Base-by-base conservation (phyloP, 2,329 filamentous ascomycete genomes). In the Phaeosphaeria sp. region DNA sequence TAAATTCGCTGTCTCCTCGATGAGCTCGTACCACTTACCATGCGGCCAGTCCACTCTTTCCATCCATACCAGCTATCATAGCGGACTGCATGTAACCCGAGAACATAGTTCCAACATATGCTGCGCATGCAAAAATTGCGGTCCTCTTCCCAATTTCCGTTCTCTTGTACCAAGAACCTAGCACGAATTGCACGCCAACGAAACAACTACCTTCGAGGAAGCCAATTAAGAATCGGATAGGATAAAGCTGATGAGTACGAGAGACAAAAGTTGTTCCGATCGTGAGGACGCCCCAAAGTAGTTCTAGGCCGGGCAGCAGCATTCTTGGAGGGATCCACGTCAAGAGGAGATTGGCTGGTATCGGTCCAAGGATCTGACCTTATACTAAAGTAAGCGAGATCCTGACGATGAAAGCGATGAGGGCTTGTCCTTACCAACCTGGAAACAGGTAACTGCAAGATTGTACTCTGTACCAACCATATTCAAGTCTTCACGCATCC, bases 381-480 rank as follows among this genome's bases (percentile, higher is more conserved):
- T 15, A 6, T 27, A 25, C 5, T 23, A 11, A 27, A n/a, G 21
- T 55, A 22, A 36, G 33, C 20, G 9, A 54, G n/a, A n/a, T n/a
- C 20, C 7, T 22, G n/a, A 5, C 7, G 18, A 6, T 77, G 77
- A 1, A 76, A 75, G 1, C 67, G 59, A 2, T 78, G 78, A 48
- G 69, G 72, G n/a, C n/a, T 49, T 78, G 74, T 18, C 79, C 79
- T 44, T 81, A 79, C 47, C 60, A 42, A 39, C 46, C 52, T 58
- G 56, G 42, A 58, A 42, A 58, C 36, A 46, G 46, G 49, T 27
- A 25, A 43, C 23, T 43, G 52, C 36, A 53, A 59, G 15, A 55
- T 46, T 33, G 44, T 46, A 50, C 25, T 52, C 27, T 41, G 21
- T 30, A 36, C 33, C 20, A 30, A 36, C 10, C 25, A 61, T 46